These are phyloP conservation scores for Clavaria fumosa DNA, from an alignment of 768 basidiomycete species.

Conservation along the genomic window DNA sequence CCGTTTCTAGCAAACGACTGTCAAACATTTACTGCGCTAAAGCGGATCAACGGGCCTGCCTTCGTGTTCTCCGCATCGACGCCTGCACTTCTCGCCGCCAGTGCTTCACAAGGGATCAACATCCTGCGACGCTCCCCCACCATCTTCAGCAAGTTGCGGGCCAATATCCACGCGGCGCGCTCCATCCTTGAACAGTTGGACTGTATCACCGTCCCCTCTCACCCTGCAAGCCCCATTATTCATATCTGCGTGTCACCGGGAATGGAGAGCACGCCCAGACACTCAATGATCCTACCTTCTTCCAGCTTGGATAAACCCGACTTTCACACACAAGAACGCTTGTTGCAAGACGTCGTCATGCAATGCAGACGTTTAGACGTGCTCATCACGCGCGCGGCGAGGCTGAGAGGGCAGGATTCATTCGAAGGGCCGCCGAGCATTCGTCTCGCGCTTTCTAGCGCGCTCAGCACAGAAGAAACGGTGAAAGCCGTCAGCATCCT, in stretches of 20 bases:
- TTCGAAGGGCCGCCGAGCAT: slow-evolving; percentile 73
- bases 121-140: slow-evolving; percentile 63
- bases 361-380: slow-evolving; percentile 71
- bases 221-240: slow-evolving; percentile 75
- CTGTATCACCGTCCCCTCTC: slow-evolving; percentile 70
- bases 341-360: slow-evolving; percentile 88
- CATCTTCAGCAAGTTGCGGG: slow-evolving; percentile 60
- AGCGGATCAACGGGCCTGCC: slow-evolving; percentile 92
- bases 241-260: slow-evolving; percentile 52
- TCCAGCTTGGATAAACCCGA: slow-evolving; percentile 30
- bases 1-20: neutral
- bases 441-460: slow-evolving; percentile 65
- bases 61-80: slow-evolving; percentile 95
- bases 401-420: slow-evolving; percentile 72
- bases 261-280: slow-evolving; percentile 21
- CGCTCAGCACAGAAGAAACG: slow-evolving; percentile 74
- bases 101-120: slow-evolving; percentile 74
- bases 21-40: slow-evolving; percentile 2
- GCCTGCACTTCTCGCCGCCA: slow-evolving; percentile 79
- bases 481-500: slow-evolving; percentile 75
- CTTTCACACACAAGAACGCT: slow-evolving; percentile 58
- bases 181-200: slow-evolving; percentile 68
- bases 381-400: slow-evolving; percentile 70
- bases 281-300: slow-evolving; percentile 29
- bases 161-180: slow-evolving; percentile 70